Conservation (phyloP, 1,284 basidiomycete genomes). For the Apiotrichum montevideense region DNA sequence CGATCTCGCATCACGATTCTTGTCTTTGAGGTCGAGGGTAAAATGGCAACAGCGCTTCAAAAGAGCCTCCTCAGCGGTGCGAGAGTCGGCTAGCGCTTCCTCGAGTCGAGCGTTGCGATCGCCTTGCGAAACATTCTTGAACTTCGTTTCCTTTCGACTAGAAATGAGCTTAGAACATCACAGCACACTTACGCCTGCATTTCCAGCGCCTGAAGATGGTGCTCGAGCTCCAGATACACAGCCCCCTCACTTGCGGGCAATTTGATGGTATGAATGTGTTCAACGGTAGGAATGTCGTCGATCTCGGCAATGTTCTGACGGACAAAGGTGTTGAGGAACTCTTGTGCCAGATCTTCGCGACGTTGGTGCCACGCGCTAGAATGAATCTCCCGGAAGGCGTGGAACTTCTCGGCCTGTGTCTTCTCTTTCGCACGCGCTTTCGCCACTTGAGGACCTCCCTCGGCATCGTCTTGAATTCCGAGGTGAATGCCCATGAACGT, state of each 20-base stretch:
- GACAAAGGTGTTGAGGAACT: constrained; percentile 75
- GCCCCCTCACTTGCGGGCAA: constrained; percentile 91
- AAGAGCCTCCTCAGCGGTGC: constrained; percentile 82
- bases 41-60: constrained; percentile 92
- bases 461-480: constrained; percentile 80
- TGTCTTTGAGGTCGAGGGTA: constrained; percentile 61
- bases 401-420: constrained; percentile 86
- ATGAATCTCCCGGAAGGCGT: constrained; percentile 91
- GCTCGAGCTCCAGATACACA: constrained; percentile 92
- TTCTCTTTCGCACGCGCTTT: constrained; percentile 76
- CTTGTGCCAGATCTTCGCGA: constrained; percentile 74
- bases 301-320: constrained; percentile 96
- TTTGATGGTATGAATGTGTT: constrained; percentile 60
- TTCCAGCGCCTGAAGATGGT: constrained; percentile 62
- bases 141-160: constrained; percentile 72
- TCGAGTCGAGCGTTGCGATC: constrained; percentile 84
- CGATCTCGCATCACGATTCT: constrained; percentile 49
- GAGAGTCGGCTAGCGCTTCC: constrained; percentile 80
- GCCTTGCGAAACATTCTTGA: constrained; percentile 50
- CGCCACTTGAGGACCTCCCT: constrained; percentile 65
- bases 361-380: constrained; percentile 86
- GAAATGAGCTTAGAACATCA: too few species aligned
- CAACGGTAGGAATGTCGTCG: constrained; percentile 80
- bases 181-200: constrained; percentile 39
- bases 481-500: constrained; percentile 79